phyloP scores from a whole-genome alignment of 192 early-diverging fungal genomes.

The Podila epigama region DNA sequence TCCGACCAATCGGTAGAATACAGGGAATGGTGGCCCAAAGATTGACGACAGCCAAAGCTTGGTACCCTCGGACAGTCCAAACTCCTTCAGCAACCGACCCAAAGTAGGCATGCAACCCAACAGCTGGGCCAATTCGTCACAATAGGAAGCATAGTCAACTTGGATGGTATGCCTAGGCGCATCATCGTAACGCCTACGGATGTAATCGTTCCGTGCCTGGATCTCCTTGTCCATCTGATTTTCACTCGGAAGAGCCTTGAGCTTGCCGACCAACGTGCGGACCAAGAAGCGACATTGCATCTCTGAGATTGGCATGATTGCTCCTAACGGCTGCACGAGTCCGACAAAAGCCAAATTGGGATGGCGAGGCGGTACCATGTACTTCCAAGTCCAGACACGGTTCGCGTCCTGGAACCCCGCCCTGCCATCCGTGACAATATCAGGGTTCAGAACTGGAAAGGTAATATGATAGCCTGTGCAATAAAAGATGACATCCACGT shows the following conservation, averaged over 20 bases:
- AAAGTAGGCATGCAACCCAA: slow-evolving; percentile 57
- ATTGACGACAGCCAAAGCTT: slow-evolving; percentile 8
- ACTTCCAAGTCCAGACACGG: slow-evolving; percentile 64
- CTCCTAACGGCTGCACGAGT: slow-evolving; percentile 59
- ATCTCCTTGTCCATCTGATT: slow-evolving; percentile 57
- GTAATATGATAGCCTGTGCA: slow-evolving; percentile 70
- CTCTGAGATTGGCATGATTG: slow-evolving; percentile 63
- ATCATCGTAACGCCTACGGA: slow-evolving; percentile 23
- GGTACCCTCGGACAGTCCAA: slow-evolving; percentile 21
- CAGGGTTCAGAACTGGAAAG: slow-evolving; percentile 56
- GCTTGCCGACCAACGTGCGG: slow-evolving; percentile 48
- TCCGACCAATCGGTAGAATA: slow-evolving; percentile 48
- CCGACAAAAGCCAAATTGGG: slow-evolving; percentile 67
- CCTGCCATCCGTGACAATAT: slow-evolving; percentile 38
- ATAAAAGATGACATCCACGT: slow-evolving; percentile 65
- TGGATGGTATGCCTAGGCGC: slow-evolving; percentile 61
- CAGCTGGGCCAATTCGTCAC: slow-evolving; percentile 52
- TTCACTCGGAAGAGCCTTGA: slow-evolving; percentile 45
- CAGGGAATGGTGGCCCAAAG: slow-evolving; percentile 36
- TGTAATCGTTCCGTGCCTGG: slow-evolving; percentile 15
- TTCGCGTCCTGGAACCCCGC: slow-evolving; percentile 52
- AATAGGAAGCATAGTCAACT: slow-evolving; percentile 53
- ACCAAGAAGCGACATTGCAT: slow-evolving; percentile 62
- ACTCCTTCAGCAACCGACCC: slow-evolving; percentile 30
- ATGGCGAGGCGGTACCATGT: slow-evolving; percentile 58